These are phyloP conservation scores for Malassezia globosa DNA, from an alignment of 1,284 basidiomycete species.

Conservation along the genomic window DNA sequence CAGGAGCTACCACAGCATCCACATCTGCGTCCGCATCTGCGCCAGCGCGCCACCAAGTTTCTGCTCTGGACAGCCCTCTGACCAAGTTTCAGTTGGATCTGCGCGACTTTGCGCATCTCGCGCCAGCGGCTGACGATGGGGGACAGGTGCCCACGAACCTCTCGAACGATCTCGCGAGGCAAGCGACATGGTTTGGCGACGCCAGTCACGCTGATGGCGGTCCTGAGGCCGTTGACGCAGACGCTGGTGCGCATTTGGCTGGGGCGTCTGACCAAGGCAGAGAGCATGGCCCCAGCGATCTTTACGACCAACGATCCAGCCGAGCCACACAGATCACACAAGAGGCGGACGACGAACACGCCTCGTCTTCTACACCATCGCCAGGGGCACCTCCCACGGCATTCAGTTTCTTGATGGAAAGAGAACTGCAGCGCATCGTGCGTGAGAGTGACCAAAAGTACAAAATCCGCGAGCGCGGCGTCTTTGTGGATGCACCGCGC, in stretches of 20 bases:
- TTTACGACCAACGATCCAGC: neutral
- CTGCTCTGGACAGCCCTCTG: neutral
- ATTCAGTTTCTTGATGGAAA: constrained; percentile 14
- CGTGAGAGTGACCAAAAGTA: constrained; percentile 51
- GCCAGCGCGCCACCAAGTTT: too few species aligned
- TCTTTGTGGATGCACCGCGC: constrained; percentile 53
- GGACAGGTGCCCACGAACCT: neutral
- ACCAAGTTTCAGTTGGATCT: neutral
- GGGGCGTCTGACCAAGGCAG: neutral
- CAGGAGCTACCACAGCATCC: too few species aligned
- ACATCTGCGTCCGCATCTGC: too few species aligned
- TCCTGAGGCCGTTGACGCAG: too few species aligned
- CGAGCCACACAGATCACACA: neutral
- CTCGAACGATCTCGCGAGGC: constrained; percentile 4
- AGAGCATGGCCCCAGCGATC: neutral
- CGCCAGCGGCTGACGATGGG: neutral
- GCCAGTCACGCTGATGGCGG: neutral
- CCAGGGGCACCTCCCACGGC: constrained; percentile 1
- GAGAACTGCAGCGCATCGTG: constrained; percentile 14
- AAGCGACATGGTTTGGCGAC: constrained; percentile 9
- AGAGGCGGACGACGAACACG: neutral
- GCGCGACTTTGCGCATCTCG: neutral
- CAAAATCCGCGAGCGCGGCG: constrained; percentile 39
- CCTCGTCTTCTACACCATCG: too few species aligned
- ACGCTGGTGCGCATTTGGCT: neutral